Conservation (phyloP, 2,329 filamentous ascomycete genomes). For the Mycosphaerella arachidis region DNA sequence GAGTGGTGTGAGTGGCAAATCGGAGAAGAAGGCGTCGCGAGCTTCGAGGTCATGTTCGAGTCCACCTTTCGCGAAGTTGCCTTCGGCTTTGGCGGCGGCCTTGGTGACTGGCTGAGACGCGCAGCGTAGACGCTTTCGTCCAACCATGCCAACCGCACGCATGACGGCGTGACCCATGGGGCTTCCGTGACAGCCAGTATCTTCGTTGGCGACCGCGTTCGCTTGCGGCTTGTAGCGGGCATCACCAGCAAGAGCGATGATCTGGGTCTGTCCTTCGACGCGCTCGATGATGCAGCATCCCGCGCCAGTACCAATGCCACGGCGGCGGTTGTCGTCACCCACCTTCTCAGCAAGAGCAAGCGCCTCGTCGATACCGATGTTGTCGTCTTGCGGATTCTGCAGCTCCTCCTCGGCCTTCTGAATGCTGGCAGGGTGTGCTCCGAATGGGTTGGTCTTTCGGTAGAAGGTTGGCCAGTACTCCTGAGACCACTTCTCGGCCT, state of each 20-base stretch:
- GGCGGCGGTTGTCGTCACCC: slow-evolving; percentile 54
- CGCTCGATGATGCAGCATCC: slow-evolving; percentile 74
- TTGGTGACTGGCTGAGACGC: slow-evolving; percentile 27
- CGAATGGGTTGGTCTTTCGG: slow-evolving; percentile 80
- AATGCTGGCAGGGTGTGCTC: slow-evolving; percentile 73
- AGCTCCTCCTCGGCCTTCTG: slow-evolving; percentile 66
- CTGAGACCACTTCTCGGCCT: slow-evolving; percentile 68
- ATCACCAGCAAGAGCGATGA: slow-evolving; percentile 73
- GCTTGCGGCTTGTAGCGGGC: slow-evolving; percentile 58
- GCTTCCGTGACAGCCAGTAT: slow-evolving; percentile 53
- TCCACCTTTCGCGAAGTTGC: slow-evolving; percentile 31
- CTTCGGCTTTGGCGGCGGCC: slow-evolving; percentile 30
- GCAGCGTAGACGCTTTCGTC: slow-evolving; percentile 48
- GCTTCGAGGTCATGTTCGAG: slow-evolving; percentile 31
- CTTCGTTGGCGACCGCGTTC: slow-evolving; percentile 18
- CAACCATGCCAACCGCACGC: slow-evolving; percentile 78
- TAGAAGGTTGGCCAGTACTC: slow-evolving; percentile 83
- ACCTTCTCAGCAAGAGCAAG: slow-evolving; percentile 63
- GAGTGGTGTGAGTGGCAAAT: slow-evolving; percentile 62
- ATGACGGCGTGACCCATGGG: slow-evolving; percentile 74
- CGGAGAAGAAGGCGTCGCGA: slow-evolving; percentile 58
- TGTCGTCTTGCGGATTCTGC: slow-evolving; percentile 32
- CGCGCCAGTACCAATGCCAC: slow-evolving; percentile 62
- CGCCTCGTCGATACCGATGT: slow-evolving; percentile 52
- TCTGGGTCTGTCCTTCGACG: slow-evolving; percentile 41